Evolutionary conservation across 768 basidiomycete species (phyloP), one percentile per base, ranked within the genome.

Genomic region (Boletus patriciae): DNA sequence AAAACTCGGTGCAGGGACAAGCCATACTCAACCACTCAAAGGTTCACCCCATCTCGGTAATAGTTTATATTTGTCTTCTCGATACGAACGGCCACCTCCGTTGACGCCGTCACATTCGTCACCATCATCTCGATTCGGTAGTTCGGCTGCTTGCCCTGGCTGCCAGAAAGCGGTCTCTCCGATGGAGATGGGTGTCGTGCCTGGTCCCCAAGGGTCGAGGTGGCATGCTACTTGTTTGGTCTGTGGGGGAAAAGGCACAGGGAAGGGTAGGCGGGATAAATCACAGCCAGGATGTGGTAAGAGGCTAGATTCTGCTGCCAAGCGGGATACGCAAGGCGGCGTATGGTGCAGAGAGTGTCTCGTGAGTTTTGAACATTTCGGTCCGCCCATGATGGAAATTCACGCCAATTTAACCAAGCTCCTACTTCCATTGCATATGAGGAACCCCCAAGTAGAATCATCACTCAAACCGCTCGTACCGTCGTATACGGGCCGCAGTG

Each of bases 331-430:
- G 11, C 82, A 86, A 37, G 87, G 87, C 0, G 80, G 82, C 13
- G 82, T 92, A 29, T 93, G 90, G 88, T 94, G 92, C 71, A 80
- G 90, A 63, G 90, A 92, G 71, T 94, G 92, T 70, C 75, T 85
- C 66, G 91, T 92, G 61, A 74, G 84, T 74, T 34, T 40, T 44
- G 43, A 12, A 25, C 34, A 11, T 38, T 50, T 36, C 21, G 42
- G 16, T 46, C 46, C 19, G 8, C 54, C 23, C 27, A 27, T 6
- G 9, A 33, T 34, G 29, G 36, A 54, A 40, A 50, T 58, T 63
- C 38, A 62, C 43, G 46, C 34, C 48, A 50, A 58, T 27, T 55
- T 45, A 18, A 62, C 51, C 45, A 51, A 90, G 87, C 74, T 88
- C 27, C 71, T 88, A 16, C 76, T 88, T 46, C 83, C 83, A 29